Evolutionary conservation across 495 filamentous ascomycete genomes (phyloP).

Genomic region (Xylaria curta): DNA sequence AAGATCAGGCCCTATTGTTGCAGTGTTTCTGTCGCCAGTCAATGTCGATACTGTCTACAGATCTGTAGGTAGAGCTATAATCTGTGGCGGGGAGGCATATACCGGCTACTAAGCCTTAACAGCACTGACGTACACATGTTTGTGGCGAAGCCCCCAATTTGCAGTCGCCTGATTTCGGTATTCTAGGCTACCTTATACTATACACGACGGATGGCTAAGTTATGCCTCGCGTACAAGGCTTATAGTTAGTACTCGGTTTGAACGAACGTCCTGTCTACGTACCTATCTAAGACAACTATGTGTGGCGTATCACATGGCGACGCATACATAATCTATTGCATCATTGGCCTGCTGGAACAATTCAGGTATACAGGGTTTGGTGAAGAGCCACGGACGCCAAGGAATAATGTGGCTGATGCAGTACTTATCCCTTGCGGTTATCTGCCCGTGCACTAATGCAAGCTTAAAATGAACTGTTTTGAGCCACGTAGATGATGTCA

Average conservation of each 20-base stretch:
- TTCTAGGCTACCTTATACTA: not conserved
- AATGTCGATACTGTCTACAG: too few relatives aligned
- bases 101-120: not conserved
- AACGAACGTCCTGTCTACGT: not conserved
- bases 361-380: not conserved
- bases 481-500: constrained; percentile 17
- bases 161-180: not conserved
- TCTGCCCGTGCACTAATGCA: constrained; percentile 13
- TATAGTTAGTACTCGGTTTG: not conserved
- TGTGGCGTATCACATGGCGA: not conserved
- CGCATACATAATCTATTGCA: not conserved
- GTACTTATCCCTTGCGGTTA: not conserved
- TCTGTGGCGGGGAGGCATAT: too few relatives aligned
- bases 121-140: not conserved
- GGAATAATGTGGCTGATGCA: constrained; percentile 7
- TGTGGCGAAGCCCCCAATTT: not conserved
- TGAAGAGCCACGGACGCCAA: not conserved
- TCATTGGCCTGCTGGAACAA: not conserved
- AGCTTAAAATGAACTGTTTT: not conserved
- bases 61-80: too few relatives aligned
- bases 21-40: not conserved
- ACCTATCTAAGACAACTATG: not conserved
- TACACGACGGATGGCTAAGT: not conserved
- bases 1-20: not conserved
- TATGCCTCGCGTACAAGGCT: not conserved